Conservation (phyloP, 2,329 filamentous ascomycete genomes). For the Ophiocordyceps australis region DNA sequence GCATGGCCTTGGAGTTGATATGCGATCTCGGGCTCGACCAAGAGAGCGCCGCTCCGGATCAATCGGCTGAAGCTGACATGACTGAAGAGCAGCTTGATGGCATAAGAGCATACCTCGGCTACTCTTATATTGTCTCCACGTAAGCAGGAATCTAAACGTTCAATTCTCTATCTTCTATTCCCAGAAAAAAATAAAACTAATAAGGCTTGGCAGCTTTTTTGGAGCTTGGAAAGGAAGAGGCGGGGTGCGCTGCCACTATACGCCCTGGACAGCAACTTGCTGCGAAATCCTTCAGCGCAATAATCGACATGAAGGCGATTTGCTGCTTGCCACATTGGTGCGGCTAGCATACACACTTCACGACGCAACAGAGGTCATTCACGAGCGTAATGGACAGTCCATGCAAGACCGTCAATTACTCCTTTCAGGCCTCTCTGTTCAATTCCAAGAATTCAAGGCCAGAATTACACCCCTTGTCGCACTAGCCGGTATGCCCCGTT, state of each 20-base stretch:
- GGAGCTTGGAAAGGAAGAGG: slow-evolving; percentile 18
- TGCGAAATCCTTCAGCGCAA: slow-evolving; percentile 22
- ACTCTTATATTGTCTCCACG: slow-evolving; percentile 23
- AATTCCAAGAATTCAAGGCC: slow-evolving; percentile 21
- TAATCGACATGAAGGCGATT: slow-evolving; percentile 19
- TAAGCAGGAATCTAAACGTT: slow-evolving; percentile 8
- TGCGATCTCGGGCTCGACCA: slow-evolving; percentile 30
- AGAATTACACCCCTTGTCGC: slow-evolving; percentile 14
- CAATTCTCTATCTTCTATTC: not conserved
- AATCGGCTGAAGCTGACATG: not conserved
- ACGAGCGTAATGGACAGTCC: slow-evolving; percentile 8
- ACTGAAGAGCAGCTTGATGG: slow-evolving; percentile 16
- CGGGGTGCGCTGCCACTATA: slow-evolving; percentile 14
- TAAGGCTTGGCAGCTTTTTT: too few species aligned
- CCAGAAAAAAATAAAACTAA: too few species aligned
- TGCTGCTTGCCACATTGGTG: slow-evolving; percentile 22
- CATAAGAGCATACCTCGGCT: slow-evolving; percentile 26
- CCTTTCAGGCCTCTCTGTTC: slow-evolving; percentile 26
- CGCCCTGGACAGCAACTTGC: slow-evolving; percentile 23
- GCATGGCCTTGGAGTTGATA: slow-evolving; percentile 31
- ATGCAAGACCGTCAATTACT: slow-evolving; percentile 24
- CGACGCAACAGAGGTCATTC: slow-evolving; percentile 15
- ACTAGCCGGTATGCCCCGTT: not conserved
- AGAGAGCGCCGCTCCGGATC: slow-evolving; percentile 1
- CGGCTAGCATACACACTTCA: slow-evolving; percentile 20